These are phyloP conservation scores for Drechmeria coniospora DNA, from an alignment of 2,329 filamentous ascomycete genomes.

Conservation along the genomic window DNA sequence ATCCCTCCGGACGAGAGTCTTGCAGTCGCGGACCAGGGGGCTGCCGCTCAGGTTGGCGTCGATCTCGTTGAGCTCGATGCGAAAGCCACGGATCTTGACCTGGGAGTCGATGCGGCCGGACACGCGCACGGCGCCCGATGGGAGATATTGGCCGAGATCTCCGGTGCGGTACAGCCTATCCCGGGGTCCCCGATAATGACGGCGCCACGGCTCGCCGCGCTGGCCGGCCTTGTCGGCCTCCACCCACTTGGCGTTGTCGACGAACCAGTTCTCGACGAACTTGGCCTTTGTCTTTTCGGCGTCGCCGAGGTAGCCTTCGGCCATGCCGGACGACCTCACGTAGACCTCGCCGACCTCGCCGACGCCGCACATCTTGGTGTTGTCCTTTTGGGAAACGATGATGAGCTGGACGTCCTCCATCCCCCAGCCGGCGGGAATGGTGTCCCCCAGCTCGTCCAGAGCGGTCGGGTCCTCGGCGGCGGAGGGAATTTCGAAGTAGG, in stretches of 20 bases:
- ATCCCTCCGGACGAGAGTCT: constrained; percentile 52
- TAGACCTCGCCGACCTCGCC: constrained; percentile 79
- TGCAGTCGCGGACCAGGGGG: constrained; percentile 65
- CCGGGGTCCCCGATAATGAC: constrained; percentile 64
- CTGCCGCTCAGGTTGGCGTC: constrained; percentile 66
- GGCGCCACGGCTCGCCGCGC: constrained; percentile 56
- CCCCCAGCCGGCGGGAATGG: constrained; percentile 68
- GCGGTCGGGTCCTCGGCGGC: constrained; percentile 40
- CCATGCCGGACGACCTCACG: constrained; percentile 66
- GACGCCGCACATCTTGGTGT: constrained; percentile 55
- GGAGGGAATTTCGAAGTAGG: constrained; percentile 65
- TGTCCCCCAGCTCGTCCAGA: constrained; percentile 39
- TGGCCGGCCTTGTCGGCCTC: constrained; percentile 42
- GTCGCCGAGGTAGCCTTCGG: constrained; percentile 61
- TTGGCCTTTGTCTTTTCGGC: constrained; percentile 50
- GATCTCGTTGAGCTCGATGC: constrained; percentile 89
- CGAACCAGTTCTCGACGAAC: constrained; percentile 77
- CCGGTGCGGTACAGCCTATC: constrained; percentile 81
- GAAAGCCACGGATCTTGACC: constrained; percentile 91
- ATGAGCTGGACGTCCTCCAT: constrained; percentile 84
- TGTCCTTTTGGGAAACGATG: constrained; percentile 56
- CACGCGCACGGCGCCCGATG: constrained; percentile 56
- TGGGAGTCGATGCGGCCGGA: constrained; percentile 74
- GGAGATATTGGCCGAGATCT: constrained; percentile 64
- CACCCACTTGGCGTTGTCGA: constrained; percentile 55